Conservation (phyloP, 2,329 filamentous ascomycete species). For the Paracoccidioides brasiliensis region DNA sequence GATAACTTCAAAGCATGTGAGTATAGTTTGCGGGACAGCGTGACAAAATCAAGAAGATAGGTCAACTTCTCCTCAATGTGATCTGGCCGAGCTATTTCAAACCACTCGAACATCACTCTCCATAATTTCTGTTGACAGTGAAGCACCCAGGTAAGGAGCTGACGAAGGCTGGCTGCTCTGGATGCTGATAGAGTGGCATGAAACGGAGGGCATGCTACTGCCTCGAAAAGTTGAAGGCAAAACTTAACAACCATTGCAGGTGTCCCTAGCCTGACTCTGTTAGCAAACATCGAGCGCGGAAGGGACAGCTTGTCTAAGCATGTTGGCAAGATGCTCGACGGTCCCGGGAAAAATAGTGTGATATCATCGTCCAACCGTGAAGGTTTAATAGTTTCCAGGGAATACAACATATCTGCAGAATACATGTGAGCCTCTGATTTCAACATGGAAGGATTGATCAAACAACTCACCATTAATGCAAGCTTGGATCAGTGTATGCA, state of each 20-base stretch:
- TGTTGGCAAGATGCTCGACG: slow-evolving; percentile 15
- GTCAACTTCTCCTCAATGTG: slow-evolving; percentile 11
- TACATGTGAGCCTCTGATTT: not conserved
- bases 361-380: slow-evolving; percentile 5
- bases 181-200: slow-evolving; percentile 9
- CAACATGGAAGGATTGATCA: not conserved
- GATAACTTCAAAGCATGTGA: slow-evolving; percentile 13
- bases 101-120: slow-evolving; percentile 18
- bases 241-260: slow-evolving; percentile 16
- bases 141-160: slow-evolving; percentile 22
- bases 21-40: slow-evolving; percentile 14
- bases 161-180: slow-evolving; percentile 16
- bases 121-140: slow-evolving; percentile 24
- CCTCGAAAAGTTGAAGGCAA: slow-evolving; percentile 20
- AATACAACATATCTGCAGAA: slow-evolving; percentile 32
- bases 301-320: slow-evolving; percentile 22
- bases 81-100: slow-evolving; percentile 12
- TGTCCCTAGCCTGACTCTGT: slow-evolving; percentile 16
- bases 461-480: slow-evolving; percentile 26
- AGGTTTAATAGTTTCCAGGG: slow-evolving; percentile 25
- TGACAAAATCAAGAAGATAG: slow-evolving; percentile 18
- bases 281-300: slow-evolving; percentile 17
- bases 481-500: slow-evolving; percentile 22
- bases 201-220: slow-evolving; percentile 14
- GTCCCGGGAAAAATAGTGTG: slow-evolving; percentile 17